Base-by-base conservation (phyloP, 306 rosid species). In the Quercus bicolor region DNA sequence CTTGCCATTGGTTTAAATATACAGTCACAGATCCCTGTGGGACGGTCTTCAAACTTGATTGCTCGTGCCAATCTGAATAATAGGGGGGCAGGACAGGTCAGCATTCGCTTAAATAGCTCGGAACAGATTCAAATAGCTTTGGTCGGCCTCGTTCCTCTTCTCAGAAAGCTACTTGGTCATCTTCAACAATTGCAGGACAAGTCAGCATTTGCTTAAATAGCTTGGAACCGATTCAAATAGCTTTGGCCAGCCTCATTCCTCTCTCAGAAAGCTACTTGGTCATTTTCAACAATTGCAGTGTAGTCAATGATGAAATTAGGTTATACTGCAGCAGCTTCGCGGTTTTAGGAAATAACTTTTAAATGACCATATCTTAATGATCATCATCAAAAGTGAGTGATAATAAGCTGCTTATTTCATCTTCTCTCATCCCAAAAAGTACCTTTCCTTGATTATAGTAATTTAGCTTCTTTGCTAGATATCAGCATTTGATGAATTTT, bases 121-220 rank as follows among this genome's bases (percentile, higher is more conserved):
- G 98, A 95, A 82, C 98, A 92, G 83, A 91, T 95, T 85, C 98
- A 95, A 78, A 72, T 95, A 65, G 97, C 89, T 61, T 83, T 95
- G 85, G 51, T 91, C 20, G 94, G 88, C 64, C 91, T 92, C 59
- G 26, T 91, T 85, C 98, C 98, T 78, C 77, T 92, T 24, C 56
- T 90, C 45, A 88, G 85, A 90, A 91, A 89, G 85, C 69, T 88
- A 55, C 23, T 85, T 61, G 87, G 86, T 75, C 84, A 80, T 83
- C 71, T 75, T 78, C 93, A 91, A 80, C 88, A 40, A 40, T 40
- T 40, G 86, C 97, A 7, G 98, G 98, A 70, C 98, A 94, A 87
- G 64, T 92, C 66, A 91, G 97, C 84, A 60, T 94, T 75, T 90
- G 98, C 75, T 81, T 94, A 21, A 94, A 89, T 88, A 92, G 94